Percentiles rank a stretch among this genome's conserved stretches.
Conservation (phyloP, 495 filamentous ascomycete species). For the Echria macrotheca region DNA sequence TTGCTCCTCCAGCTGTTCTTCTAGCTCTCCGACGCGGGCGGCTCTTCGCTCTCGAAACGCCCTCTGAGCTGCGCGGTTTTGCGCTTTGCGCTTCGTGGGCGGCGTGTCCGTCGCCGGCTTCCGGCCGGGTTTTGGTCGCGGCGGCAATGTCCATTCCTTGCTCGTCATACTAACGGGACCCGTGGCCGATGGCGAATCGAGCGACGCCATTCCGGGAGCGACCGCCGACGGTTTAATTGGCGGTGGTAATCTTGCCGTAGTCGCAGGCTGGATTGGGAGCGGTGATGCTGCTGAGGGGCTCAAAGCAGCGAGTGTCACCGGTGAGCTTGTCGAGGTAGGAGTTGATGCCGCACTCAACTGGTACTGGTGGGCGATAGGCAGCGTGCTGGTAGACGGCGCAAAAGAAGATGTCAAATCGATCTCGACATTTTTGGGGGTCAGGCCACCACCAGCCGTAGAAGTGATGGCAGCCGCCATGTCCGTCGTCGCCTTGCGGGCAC, state of each 20-base stretch:
- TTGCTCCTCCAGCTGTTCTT: slow-evolving; percentile 70
- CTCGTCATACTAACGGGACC: slow-evolving; percentile 53
- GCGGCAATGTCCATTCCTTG: slow-evolving; percentile 85
- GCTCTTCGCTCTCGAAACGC: slow-evolving; percentile 85
- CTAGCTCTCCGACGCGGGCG: slow-evolving; percentile 77
- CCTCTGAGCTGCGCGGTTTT: slow-evolving; percentile 88
- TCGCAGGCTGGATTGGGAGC: slow-evolving; percentile 25
- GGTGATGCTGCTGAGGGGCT: slow-evolving; percentile 16
- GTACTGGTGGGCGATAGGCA: no score
- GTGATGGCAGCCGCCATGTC: slow-evolving; percentile 12
- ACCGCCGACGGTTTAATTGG: slow-evolving; percentile 12
- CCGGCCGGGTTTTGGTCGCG: slow-evolving; percentile 84
- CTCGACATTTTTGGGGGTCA: background rate
- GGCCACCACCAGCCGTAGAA: background rate
- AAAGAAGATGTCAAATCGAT: background rate
- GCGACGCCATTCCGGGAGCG: slow-evolving; percentile 22
- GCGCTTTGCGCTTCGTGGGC: slow-evolving; percentile 85
- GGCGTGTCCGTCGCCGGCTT: slow-evolving; percentile 90
- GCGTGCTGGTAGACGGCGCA: slow-evolving; percentile 14
- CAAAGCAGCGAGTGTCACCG: slow-evolving; percentile 14
- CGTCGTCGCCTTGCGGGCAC: background rate
- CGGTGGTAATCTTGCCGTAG: slow-evolving; percentile 19
- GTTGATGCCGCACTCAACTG: slow-evolving; percentile 20
- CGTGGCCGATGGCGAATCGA: slow-evolving; percentile 18
- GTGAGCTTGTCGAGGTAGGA: slow-evolving; percentile 26